Base-by-base conservation (phyloP, 495 filamentous ascomycete species). In the Penicillium turbatum region DNA sequence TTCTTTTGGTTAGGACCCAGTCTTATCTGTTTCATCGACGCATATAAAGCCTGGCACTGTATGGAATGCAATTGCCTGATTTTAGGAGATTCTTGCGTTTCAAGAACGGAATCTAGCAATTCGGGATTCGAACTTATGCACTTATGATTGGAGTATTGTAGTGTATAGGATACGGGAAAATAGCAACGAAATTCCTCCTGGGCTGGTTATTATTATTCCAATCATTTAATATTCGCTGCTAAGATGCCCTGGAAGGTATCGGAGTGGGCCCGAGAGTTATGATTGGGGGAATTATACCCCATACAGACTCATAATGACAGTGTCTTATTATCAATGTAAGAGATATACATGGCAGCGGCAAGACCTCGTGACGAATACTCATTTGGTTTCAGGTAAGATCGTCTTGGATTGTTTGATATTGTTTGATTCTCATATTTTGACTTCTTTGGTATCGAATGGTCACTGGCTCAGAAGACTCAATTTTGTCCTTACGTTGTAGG, bases 261-360 rank as follows among this genome's bases (percentile, higher is more conserved):
- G 47, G 47, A 31, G 47, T 49, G 47, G 47, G 47, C 13, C 47
- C 47, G 47, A 49, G 47, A 10, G 34, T 49, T 38, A 48, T 19
- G 7, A 24, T 24, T n/a, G 21, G 21, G 32, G 26, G 19, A 12
- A 34, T 47, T 35, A 47, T 21, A 48, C 35, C 31, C 19, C 45
- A 24, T 32, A 48, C 30, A 26, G 6, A 8, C 10, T 30, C 6
- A 27, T 29, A 15, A 42, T 27, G 5, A 38, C 7, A 21, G 13
- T 13, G 40, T 43, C 27, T 29, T 29, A 10, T 43, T 8, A 13
- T 6, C 12, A 32, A 32, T 6, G 12, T 12, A 13, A 13, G 4
- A 35, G 4, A 12, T 44, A 30, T 44, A 11, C 2, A 44, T 13
- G 35, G 12, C 12, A 11, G 39, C 17, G 37, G 37, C 39, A 29